Base-by-base conservation (phyloP, 352 stramenopile species). In the Globisporangium megalacanthum region DNA sequence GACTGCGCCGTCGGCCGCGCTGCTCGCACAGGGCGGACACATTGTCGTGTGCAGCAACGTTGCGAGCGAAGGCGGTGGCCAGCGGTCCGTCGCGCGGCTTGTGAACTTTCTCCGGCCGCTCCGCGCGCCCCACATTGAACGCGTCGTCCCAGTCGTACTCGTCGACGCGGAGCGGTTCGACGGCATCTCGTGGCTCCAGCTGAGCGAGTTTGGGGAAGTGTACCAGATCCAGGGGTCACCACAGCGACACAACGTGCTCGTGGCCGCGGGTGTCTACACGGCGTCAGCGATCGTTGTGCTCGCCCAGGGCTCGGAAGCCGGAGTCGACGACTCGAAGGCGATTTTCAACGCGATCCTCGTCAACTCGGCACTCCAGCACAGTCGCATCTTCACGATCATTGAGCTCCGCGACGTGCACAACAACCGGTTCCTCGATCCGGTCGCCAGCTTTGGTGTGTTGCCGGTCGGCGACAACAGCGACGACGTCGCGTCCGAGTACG, bases 301-400 rank as follows among this genome's bases (percentile, higher is more conserved):
- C 2, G 82, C 83, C 1, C 84, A 94, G 63, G 84, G 84, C 15
- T 88, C 75, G 4, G 73, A 86, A 51, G 62, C 74, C 25, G 82
- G 78, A 2, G 87, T 89, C 29, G 78, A 90, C 60, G 84, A 94
- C 63, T 92, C 84, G 0, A 92, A 92, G 59, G 79, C 82, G 6
- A 91, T 94, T 25, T 92, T 94, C 54, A 94, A 92, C 48, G 83
- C 84, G 4, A 92, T 92, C 46, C 69, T 94, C 15, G 68, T 94
- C 20, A 89, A 89, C 64, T 75, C 75, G 7, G 84, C 84, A 13
- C 62, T 91, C 14, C 66, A 87, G 54, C 70, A 68, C 33, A 86
- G 72, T 59, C 48, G 72, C 33, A 87, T 88, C 31, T 94, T 94
- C 61, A 92, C 84, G 2, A 92, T 94, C 56, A 88, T 94, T 29